These are phyloP conservation scores for Chamaecyparis obtusa DNA, from an alignment of 75 land plant genomes.

Conservation along the genomic window DNA sequence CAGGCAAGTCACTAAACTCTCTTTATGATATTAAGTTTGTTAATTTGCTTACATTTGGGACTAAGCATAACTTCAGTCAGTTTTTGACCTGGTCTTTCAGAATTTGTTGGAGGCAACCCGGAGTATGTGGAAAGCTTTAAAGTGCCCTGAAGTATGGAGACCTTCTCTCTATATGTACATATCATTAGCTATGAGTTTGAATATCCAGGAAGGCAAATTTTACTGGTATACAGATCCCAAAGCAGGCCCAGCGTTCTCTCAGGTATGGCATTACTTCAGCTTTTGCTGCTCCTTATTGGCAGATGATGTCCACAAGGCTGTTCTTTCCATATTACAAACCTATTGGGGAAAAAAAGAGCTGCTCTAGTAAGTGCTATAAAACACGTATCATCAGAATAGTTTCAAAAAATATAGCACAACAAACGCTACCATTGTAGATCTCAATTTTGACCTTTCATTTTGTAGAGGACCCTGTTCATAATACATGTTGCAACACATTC, in stretches of 20 bases:
- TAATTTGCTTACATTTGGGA: not conserved
- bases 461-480: not conserved
- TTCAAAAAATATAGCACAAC: conserved; percentile 32
- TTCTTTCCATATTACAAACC: not conserved
- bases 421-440: conserved; percentile 15
- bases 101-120: conserved; percentile 43
- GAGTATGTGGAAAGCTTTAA: conserved; percentile 68
- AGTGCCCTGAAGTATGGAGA: conserved; percentile 70
- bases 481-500: not conserved
- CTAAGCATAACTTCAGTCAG: not conserved
- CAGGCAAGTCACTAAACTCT: conserved; percentile 26
- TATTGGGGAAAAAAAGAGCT: not conserved
- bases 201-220: conserved; percentile 77
- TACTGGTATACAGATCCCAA: conserved; percentile 79
- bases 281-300: not conserved
- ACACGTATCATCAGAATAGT: conserved; percentile 34
- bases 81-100: conserved; percentile 42
- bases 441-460: not conserved
- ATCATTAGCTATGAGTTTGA: conserved; percentile 57
- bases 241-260: conserved; percentile 71
- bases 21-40: conserved; percentile 14
- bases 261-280: conserved; percentile 37
- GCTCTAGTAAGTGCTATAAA: not conserved
- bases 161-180: conserved; percentile 84
- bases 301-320: not conserved